Evolutionary conservation across 1,284 basidiomycete genomes (phyloP).

Genomic region (Mycocalia duriaeana): DNA sequence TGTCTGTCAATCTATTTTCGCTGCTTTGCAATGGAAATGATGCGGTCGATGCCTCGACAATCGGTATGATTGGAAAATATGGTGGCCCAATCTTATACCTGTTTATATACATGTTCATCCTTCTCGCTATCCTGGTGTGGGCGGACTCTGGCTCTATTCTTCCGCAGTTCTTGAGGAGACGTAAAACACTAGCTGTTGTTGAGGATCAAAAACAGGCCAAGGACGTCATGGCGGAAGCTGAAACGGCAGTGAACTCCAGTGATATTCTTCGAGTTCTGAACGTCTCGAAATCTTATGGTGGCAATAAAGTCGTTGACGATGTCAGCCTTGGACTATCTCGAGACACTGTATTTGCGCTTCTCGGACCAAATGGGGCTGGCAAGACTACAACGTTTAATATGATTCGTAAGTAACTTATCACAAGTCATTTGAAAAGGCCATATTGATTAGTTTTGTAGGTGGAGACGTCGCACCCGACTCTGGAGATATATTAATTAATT

Average conservation of each 20-base stretch:
- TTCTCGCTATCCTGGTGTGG: constrained; percentile 30
- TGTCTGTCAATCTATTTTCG: constrained; percentile 75
- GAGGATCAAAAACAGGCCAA: background rate
- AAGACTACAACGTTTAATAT: constrained; percentile 79
- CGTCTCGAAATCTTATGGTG: constrained; percentile 60
- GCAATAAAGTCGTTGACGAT: constrained; percentile 64
- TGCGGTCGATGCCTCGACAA: constrained; percentile 40
- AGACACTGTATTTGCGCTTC: constrained; percentile 66
- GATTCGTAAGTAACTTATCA: constrained; percentile 41
- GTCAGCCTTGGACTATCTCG: constrained; percentile 65
- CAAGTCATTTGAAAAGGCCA: background rate
- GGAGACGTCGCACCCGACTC: constrained; percentile 57
- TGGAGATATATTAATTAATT: constrained; percentile 66
- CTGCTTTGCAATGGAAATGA: constrained; percentile 62
- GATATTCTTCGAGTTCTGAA: constrained; percentile 63
- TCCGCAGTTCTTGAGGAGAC: constrained; percentile 14
- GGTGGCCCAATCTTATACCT: constrained; percentile 78
- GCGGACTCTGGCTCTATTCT: constrained; percentile 29
- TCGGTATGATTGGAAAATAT: constrained; percentile 54
- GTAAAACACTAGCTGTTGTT: constrained; percentile 1
- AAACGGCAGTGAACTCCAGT: constrained; percentile 39
- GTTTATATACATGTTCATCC: constrained; percentile 36
- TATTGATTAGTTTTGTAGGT: constrained; percentile 28
- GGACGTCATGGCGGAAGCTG: constrained; percentile 55
- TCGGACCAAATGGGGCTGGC: constrained; percentile 79